A percentile compares a stretch with the other conserved stretches of the same genome.
Evolutionary conservation across 345 rosid species (phyloP).

Genomic region (Garcia nutans): DNA sequence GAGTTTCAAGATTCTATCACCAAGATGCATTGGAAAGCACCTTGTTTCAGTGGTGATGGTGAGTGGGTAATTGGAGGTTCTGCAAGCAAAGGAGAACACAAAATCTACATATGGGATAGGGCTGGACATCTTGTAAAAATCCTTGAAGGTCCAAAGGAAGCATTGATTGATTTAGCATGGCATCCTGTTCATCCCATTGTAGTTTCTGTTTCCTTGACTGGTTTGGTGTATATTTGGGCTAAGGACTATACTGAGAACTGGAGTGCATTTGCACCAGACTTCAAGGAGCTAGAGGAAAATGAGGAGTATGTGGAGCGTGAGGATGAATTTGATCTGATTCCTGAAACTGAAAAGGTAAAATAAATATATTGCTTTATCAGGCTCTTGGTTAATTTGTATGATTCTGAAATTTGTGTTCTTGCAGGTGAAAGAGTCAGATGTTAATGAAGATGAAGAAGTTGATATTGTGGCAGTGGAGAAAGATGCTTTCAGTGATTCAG

Average conservation of each 20-base stretch:
- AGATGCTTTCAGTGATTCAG: slow-evolving; percentile 92
- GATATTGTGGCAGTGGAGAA: slow-evolving; percentile 85
- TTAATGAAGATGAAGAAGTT: slow-evolving; percentile 92
- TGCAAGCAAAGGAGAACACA: slow-evolving; percentile 98
- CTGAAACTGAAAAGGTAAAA: slow-evolving; percentile 89
- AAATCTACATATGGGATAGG: slow-evolving; percentile 97
- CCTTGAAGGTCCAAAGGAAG: slow-evolving; percentile 99
- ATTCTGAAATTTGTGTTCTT: slow-evolving; percentile 28
- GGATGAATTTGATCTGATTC: slow-evolving; percentile 91
- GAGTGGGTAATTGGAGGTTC: slow-evolving; percentile 99
- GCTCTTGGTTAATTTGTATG: not conserved
- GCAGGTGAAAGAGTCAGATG: slow-evolving; percentile 76
- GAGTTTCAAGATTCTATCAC: slow-evolving; percentile 98
- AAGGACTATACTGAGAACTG: slow-evolving; percentile 98
- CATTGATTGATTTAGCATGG: slow-evolving; percentile 93
- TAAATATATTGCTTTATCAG: not conserved
- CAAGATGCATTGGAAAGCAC: slow-evolving; percentile 97
- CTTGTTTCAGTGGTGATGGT: slow-evolving; percentile 97
- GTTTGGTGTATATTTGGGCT: slow-evolving; percentile 96
- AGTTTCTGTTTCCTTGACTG: slow-evolving; percentile 86
- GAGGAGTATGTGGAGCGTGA: slow-evolving; percentile 98
- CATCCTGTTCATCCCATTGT: slow-evolving; percentile 98
- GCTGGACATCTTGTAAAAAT: slow-evolving; percentile 97
- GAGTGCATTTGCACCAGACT: slow-evolving; percentile 99
- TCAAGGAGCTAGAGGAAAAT: slow-evolving; percentile 98